A percentile compares a stretch with the other conserved stretches of the same genome.
These are phyloP conservation scores for Kodamaea plutei DNA, from an alignment of 1,139 yeast species.

Conservation along the genomic window DNA sequence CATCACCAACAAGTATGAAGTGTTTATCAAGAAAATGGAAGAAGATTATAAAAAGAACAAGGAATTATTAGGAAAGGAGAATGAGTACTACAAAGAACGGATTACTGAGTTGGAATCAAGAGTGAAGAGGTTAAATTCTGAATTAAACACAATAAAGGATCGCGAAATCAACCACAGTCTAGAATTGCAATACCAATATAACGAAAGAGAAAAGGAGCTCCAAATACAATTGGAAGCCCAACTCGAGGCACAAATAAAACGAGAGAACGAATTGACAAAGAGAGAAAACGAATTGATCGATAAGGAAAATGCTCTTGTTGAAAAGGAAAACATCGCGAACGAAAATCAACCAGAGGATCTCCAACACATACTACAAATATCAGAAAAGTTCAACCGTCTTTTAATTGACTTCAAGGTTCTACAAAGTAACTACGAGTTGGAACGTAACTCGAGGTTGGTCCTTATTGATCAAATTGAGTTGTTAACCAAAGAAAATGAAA, in stretches of 20 bases:
- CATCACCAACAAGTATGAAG: conserved; percentile 19
- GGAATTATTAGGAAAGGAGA: conserved; percentile 28
- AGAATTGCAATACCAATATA: conserved; percentile 1
- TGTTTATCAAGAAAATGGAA: conserved; percentile 17
- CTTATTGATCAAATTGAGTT: conserved; percentile 54
- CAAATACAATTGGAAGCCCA: too few relatives aligned
- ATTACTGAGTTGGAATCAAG: conserved; percentile 30
- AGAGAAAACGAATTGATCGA: neutral
- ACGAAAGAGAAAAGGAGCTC: conserved; percentile 10
- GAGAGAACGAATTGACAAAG: conserved; percentile 1
- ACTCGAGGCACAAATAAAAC: too few relatives aligned
- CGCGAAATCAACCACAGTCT: too few relatives aligned
- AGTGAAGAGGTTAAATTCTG: conserved; percentile 23
- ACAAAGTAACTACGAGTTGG: conserved; percentile 43
- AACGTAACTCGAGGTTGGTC: conserved; percentile 47
- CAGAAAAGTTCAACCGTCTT: conserved; percentile 29
- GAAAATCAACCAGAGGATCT: conserved; percentile 9
- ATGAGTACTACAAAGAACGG: conserved; percentile 29
- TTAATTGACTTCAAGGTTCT: conserved; percentile 36
- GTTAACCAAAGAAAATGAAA: conserved; percentile 39
- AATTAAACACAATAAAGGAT: conserved; percentile 12
- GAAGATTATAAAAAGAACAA: conserved; percentile 23
- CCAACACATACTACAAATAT: conserved; percentile 13
- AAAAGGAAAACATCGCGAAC: neutral
- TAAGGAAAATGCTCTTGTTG: neutral